phyloP scores from a whole-genome alignment of 2,329 filamentous ascomycete genomes.

The Colletotrichum filicis region DNA sequence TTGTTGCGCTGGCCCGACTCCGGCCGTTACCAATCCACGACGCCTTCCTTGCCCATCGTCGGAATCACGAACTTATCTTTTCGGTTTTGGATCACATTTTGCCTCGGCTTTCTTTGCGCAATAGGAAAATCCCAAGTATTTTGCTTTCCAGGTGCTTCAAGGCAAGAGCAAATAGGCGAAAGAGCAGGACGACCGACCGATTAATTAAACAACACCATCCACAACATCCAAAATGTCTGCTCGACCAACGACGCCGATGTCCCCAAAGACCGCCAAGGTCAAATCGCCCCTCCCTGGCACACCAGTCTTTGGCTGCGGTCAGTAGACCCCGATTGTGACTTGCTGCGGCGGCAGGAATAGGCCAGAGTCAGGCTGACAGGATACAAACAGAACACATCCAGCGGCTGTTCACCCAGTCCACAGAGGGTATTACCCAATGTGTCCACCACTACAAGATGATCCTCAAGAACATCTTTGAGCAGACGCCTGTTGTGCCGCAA shows the following conservation, averaged over 20 bases:
- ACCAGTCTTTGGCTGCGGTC: constrained; percentile 74
- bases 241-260: constrained; percentile 61
- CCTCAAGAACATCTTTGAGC: constrained; percentile 76
- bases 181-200: not conserved
- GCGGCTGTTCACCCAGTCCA: constrained; percentile 69
- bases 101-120: not conserved
- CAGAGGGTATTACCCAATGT: constrained; percentile 74
- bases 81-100: not conserved
- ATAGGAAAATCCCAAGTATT: not conserved
- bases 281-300: constrained; percentile 68
- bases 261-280: constrained; percentile 68
- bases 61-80: not conserved
- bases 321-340: constrained; percentile 41
- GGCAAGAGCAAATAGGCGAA: not conserved
- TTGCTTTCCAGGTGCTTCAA: not conserved
- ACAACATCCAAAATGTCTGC: constrained; percentile 51
- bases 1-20: constrained; percentile 2
- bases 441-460: constrained; percentile 79
- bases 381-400: constrained; percentile 75
- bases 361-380: constrained; percentile 26
- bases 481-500: constrained; percentile 71
- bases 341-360: constrained; percentile 24
- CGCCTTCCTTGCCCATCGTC: constrained; percentile 1
- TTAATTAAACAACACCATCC: not conserved
- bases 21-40: constrained; percentile 10